phyloP scores from a whole-genome alignment of 192 early-diverging fungal genomes.

The Entophlyctis luteolus region DNA sequence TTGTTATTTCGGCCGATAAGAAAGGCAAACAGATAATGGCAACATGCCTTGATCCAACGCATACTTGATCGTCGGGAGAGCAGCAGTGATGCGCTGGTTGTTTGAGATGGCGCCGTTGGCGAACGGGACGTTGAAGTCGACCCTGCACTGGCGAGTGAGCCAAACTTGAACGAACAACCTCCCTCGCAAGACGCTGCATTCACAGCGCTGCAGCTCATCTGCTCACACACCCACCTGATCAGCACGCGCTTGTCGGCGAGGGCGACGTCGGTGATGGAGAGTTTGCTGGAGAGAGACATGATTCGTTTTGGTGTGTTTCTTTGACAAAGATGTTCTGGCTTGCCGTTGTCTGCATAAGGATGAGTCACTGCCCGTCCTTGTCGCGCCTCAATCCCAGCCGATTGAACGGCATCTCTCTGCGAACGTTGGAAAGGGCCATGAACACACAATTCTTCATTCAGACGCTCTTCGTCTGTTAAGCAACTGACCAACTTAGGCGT shows the following conservation, averaged over 20 bases:
- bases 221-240: conserved; percentile 65
- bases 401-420: too few species aligned
- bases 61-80: conserved; percentile 90
- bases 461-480: too few species aligned
- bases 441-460: too few species aligned
- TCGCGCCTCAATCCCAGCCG: too few species aligned
- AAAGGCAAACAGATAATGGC: conserved; percentile 15
- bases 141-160: conserved; percentile 47
- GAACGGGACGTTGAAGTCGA: conserved; percentile 99
- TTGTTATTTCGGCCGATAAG: too few species aligned
- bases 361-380: too few species aligned
- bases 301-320: not conserved
- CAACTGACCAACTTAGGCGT: not conserved
- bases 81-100: conserved; percentile 93
- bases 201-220: not conserved
- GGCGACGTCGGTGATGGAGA: conserved; percentile 82
- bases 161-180: not conserved
- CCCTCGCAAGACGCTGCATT: too few species aligned
- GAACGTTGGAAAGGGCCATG: too few species aligned
- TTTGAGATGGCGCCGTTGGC: conserved; percentile 88
- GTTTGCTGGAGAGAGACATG: conserved; percentile 62
- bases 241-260: conserved; percentile 83
- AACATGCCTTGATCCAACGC: conserved; percentile 74
- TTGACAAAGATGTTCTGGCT: not conserved
- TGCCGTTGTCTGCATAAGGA: too few species aligned